These are phyloP conservation scores for Lactarius hatsudake DNA, from an alignment of 768 basidiomycete genomes.

Conservation along the genomic window DNA sequence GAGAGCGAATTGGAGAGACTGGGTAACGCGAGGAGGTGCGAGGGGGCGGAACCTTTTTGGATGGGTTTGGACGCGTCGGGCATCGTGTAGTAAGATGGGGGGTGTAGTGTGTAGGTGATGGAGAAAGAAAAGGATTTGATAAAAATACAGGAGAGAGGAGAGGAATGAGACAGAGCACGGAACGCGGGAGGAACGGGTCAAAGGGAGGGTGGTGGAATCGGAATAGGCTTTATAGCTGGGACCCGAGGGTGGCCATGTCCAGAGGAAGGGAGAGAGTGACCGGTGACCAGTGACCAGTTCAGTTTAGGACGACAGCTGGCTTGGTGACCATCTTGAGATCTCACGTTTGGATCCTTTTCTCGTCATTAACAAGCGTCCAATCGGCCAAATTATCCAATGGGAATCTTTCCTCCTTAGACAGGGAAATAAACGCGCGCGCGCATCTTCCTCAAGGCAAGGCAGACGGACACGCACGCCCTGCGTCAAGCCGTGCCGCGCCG, in stretches of 20 bases:
- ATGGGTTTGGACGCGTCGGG: conserved; percentile 38
- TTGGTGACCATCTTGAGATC: conserved; percentile 25
- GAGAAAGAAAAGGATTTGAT: conserved; percentile 15
- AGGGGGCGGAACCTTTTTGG: conserved; percentile 35
- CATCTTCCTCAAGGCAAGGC: not conserved
- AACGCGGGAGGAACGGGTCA: conserved; percentile 23
- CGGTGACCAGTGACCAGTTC: conserved; percentile 18
- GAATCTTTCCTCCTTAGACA: not conserved
- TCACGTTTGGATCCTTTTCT: conserved; percentile 11
- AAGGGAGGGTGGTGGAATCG: conserved; percentile 29
- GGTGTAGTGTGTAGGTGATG: conserved; percentile 27
- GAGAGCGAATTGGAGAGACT: conserved; percentile 67
- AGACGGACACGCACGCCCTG: not conserved
- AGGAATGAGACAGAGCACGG: conserved; percentile 22
- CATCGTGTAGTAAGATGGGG: conserved; percentile 33
- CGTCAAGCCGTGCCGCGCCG: not conserved
- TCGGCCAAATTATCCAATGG: conserved; percentile 25
- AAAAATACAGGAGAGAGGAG: conserved; percentile 13
- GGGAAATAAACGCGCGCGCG: not conserved
- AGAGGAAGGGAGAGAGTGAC: conserved; percentile 23
- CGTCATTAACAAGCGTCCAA: conserved; percentile 21
- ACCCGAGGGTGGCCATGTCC: conserved; percentile 26
- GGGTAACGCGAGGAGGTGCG: conserved; percentile 69
- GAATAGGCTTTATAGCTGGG: conserved; percentile 33
- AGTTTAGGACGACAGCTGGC: conserved; percentile 17